These are phyloP conservation scores for Pelargonium australe DNA, from an alignment of 441 rosid genomes.

Conservation along the genomic window DNA sequence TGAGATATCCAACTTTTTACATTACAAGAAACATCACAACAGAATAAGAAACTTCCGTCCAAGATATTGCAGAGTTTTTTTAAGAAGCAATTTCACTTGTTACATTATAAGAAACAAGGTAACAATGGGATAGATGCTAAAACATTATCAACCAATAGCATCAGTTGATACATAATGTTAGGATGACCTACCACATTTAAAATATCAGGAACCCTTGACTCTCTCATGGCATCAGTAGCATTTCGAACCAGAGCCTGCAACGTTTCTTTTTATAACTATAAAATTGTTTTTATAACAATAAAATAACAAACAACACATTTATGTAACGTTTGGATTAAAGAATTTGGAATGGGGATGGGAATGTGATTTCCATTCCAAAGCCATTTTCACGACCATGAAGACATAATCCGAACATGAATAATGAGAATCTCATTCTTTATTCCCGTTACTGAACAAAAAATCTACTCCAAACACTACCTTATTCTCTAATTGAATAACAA, in stretches of 20 bases:
- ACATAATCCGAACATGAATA: too few species aligned
- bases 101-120: neutral
- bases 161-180: neutral
- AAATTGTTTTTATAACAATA: neutral
- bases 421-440: too few species aligned
- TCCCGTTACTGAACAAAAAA: too few species aligned
- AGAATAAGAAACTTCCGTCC: neutral
- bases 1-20: neutral
- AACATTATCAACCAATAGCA: neutral
- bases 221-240: conserved; percentile 78
- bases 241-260: conserved; percentile 59
- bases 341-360: too few species aligned
- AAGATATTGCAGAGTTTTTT: too few species aligned
- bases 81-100: neutral
- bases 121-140: too few species aligned
- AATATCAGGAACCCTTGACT: conserved; percentile 69
- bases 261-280: conserved; percentile 7
- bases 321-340: neutral
- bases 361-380: too few species aligned
- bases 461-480: too few species aligned
- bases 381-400: too few species aligned
- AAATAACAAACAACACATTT: conserved; percentile 8
- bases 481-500: neutral
- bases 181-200: conserved; percentile 41
- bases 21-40: neutral